Base-by-base conservation (phyloP, 2,329 filamentous ascomycete genomes). In the Aspergillus sp. region DNA sequence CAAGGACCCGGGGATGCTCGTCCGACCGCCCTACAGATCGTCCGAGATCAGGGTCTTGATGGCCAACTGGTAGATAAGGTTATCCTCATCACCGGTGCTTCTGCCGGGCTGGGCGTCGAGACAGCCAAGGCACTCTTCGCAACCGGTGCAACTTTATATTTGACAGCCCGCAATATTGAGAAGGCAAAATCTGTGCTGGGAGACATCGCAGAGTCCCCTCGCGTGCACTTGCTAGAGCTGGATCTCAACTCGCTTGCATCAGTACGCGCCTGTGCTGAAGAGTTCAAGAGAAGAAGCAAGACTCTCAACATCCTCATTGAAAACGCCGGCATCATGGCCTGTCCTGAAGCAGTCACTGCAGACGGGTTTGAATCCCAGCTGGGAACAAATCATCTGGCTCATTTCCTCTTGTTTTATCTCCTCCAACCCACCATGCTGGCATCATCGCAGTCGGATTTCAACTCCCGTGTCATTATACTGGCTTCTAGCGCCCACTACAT, bases 391-490 rank as follows among this genome's bases (percentile, higher is more conserved):
- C 74, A 83, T 57, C 65, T 84, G 1, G 71, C 67, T 1, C 77
- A 81, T 58, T 84, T 84, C 66, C 69, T 82, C 0, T 70, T 84
- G 6, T 78, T 80, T 51, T 69, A 79, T 16, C 71, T 82, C 2
- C 68, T 84, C 13, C 76, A 76, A 34, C 46, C 52, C 0, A 42
- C 50, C 5, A 43, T 64, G 3, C 23, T 65, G 7, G 52, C 56
- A 3, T 53, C 56, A 3, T 56, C 57, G 1, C 75, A 71, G 0
- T 64, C 75, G 0, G 57, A 60, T 0, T 79, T 76, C 52, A 62
- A 71, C 3, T 80, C 76, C 1, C 73, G 81, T 3, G 76, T 83
- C 5, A 69, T 84, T 42, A 63, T 69, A 1, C 60, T 82, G 0
- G 70, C 77, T 0, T 78, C 75, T 2, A 58, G 70, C 0, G 78